phyloP scores from a whole-genome alignment of 2,329 filamentous ascomycete genomes.

The Xylariaceae sp. region DNA sequence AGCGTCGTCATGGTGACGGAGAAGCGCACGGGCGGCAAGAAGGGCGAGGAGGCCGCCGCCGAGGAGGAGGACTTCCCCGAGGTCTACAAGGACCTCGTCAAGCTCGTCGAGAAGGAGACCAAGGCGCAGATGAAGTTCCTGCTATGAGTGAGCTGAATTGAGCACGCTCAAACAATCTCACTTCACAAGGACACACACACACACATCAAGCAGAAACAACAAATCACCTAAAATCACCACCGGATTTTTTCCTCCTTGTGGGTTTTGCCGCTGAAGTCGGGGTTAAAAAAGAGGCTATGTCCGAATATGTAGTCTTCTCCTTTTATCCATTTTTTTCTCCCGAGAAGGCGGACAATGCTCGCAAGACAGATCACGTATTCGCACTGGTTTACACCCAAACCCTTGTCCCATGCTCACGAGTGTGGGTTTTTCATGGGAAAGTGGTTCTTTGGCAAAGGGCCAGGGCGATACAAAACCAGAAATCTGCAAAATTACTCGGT shows the following conservation, averaged over 20 bases:
- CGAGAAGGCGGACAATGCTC: no score
- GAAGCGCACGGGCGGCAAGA: conserved; percentile 37
- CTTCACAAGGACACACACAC: not conserved
- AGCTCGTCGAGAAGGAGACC: conserved; percentile 61
- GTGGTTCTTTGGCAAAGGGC: no score
- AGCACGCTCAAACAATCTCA: not conserved
- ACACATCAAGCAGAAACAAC: not conserved
- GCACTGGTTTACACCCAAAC: no score
- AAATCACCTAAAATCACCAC: not conserved
- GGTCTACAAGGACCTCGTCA: conserved; percentile 59
- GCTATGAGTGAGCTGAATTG: conserved; percentile 28
- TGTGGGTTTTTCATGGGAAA: no score
- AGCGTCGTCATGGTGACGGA: conserved; percentile 87
- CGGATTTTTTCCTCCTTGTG: not conserved
- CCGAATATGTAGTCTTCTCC: not conserved
- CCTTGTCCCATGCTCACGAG: no score
- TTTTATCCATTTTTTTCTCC: no score
- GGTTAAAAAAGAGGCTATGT: not conserved
- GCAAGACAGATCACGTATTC: no score
- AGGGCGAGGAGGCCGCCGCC: conserved; percentile 43
- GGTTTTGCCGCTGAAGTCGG: no score
- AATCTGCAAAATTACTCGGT: no score
- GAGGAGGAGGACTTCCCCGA: conserved; percentile 58
- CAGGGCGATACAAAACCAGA: no score
- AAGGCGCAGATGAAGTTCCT: conserved; percentile 45